Percentiles rank a stretch among this genome's conserved stretches.
Conservation (phyloP, 225 moss, liverwort and hornwort species). For the Asterella californica region DNA sequence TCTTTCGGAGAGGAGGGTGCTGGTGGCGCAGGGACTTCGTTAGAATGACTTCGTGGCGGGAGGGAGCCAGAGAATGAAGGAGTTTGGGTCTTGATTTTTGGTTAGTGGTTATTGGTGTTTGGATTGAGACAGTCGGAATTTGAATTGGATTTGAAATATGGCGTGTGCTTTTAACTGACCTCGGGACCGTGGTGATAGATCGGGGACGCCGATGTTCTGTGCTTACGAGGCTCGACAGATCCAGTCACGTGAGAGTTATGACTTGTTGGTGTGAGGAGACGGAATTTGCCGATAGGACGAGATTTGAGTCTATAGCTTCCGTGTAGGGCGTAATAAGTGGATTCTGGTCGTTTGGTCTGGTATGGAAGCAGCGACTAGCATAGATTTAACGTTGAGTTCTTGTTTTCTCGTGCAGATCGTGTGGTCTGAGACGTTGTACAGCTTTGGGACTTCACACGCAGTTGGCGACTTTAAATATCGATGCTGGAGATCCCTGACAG, state of each 20-base stretch:
- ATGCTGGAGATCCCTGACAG: neutral
- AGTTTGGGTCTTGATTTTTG: neutral
- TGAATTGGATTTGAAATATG: neutral
- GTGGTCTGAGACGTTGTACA: neutral
- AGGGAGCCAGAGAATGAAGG: constrained; percentile 9
- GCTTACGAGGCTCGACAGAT: neutral
- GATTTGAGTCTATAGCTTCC: neutral
- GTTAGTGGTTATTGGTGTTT: neutral
- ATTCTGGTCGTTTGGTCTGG: neutral
- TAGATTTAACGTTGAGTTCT: neutral
- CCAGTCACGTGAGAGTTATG: neutral
- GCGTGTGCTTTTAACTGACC: neutral
- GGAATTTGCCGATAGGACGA: neutral
- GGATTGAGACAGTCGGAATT: neutral
- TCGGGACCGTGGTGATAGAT: neutral
- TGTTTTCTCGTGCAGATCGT: neutral
- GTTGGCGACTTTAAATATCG: constrained; percentile 4
- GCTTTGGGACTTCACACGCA: constrained; percentile 3
- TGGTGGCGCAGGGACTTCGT: neutral
- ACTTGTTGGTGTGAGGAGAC: neutral
- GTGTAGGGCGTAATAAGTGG: neutral
- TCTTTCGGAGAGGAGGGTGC: neutral
- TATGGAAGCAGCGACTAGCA: neutral
- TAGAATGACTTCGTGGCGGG: constrained; percentile 7
- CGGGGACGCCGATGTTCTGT: neutral